phyloP scores from a whole-genome alignment of 371 early-diverging fungal genomes.

The Mucor piriformis region DNA sequence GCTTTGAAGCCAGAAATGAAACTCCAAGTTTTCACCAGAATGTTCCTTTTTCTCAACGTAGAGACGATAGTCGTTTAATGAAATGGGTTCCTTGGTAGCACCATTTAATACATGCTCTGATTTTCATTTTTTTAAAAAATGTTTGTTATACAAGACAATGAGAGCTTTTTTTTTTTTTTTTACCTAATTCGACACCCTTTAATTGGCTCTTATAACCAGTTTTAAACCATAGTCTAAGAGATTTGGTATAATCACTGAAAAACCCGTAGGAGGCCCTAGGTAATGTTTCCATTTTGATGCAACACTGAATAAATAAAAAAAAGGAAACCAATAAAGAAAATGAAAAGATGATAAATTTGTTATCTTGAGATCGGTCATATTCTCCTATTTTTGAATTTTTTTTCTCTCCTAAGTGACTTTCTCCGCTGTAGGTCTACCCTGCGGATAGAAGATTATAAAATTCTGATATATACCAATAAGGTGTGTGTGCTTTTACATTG shows the following conservation, averaged over 20 bases:
- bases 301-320: background rate
- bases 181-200: background rate
- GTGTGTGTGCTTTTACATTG: too few species aligned
- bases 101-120: slow-evolving; percentile 22
- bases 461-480: too few species aligned
- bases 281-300: background rate
- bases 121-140: background rate
- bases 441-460: too few species aligned
- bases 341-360: too few species aligned
- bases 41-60: slow-evolving; percentile 25
- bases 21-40: slow-evolving; percentile 28
- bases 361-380: background rate
- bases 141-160: too few species aligned
- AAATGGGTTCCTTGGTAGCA: slow-evolving; percentile 23
- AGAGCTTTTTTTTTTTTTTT: background rate
- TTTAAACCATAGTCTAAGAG: background rate
- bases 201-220: background rate
- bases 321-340: background rate
- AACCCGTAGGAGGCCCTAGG: background rate
- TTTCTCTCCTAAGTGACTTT: background rate
- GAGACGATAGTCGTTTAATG: slow-evolving; percentile 17
- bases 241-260: background rate
- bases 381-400: background rate
- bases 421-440: background rate
- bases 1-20: slow-evolving; percentile 25